Evolutionary conservation across 768 basidiomycete species (phyloP).

Genomic region (Trametes elegans): DNA sequence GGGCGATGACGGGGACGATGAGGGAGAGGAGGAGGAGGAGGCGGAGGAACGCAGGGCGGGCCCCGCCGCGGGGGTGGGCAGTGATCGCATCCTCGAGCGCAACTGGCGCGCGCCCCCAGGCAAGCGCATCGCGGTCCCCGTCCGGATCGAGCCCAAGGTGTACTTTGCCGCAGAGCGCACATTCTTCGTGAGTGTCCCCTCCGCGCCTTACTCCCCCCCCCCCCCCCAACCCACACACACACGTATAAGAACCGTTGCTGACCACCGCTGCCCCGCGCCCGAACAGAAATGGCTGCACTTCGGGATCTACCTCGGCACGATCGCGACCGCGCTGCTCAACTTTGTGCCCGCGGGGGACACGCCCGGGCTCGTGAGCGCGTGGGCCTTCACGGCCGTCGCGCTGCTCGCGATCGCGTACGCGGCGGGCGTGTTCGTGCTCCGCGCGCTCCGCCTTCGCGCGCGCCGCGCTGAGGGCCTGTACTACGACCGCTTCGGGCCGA

Average conservation of each 20-base stretch:
- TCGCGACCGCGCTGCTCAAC: constrained; percentile 88
- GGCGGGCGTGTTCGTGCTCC: constrained; percentile 75
- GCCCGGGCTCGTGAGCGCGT: constrained; percentile 81
- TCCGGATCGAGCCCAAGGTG: constrained; percentile 97
- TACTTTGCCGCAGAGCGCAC: constrained; percentile 96
- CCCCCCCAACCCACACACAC: too few species aligned
- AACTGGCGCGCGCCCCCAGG: constrained; percentile 80
- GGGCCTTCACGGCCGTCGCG: constrained; percentile 87
- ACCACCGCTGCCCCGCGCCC: neutral
- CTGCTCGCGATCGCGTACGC: constrained; percentile 87
- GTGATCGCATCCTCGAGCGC: constrained; percentile 59
- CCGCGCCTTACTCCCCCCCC: neutral
- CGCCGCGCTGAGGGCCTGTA: constrained; percentile 79
- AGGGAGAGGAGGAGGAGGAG: constrained; percentile 43
- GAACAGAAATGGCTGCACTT: constrained; percentile 88
- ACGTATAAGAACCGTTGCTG: too few species aligned
- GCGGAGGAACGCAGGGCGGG: constrained; percentile 29
- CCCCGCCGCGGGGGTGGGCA: constrained; percentile 18
- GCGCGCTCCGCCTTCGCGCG: constrained; percentile 64
- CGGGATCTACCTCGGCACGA: constrained; percentile 82
- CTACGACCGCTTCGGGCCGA: constrained; percentile 88
- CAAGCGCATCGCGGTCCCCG: constrained; percentile 88
- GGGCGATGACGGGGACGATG: constrained; percentile 21
- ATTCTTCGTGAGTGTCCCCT: constrained; percentile 66
- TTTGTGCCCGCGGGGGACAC: constrained; percentile 73